phyloP scores from a whole-genome alignment of 192 early-diverging fungal genomes.

The Umbelopsis sp. region DNA sequence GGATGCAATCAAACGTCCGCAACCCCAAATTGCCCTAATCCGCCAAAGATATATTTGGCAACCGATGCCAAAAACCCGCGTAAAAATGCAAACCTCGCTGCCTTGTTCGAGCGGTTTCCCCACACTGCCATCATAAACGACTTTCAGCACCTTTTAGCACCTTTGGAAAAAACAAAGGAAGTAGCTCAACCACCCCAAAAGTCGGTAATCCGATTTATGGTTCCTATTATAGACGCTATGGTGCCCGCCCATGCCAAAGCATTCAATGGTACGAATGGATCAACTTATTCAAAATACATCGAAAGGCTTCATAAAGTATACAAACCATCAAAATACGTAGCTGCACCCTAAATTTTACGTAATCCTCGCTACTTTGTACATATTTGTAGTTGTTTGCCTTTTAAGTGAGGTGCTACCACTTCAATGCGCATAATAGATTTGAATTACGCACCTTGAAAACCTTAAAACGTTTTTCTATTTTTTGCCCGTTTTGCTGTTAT shows the following conservation, averaged over 20 bases:
- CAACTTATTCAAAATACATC: constrained; percentile 42
- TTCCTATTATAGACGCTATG: constrained; percentile 42
- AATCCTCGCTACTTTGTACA: background rate
- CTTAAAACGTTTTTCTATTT: background rate
- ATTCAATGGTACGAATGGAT: constrained; percentile 31
- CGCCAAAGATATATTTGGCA: constrained; percentile 45
- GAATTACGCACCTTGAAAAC: background rate
- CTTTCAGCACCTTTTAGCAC: constrained; percentile 30
- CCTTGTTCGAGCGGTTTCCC: constrained; percentile 46
- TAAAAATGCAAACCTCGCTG: constrained; percentile 26
- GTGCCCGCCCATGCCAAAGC: constrained; percentile 31
- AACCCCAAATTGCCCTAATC: background rate
- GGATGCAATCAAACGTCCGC: background rate
- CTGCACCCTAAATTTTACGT: background rate
- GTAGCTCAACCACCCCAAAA: constrained; percentile 31
- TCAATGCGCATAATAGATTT: background rate
- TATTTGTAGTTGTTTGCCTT: background rate
- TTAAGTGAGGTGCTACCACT: no score
- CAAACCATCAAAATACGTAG: background rate
- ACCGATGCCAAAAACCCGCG: constrained; percentile 52
- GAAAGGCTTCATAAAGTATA: constrained; percentile 29
- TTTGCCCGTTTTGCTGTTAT: no score
- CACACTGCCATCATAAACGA: constrained; percentile 51
- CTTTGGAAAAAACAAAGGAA: constrained; percentile 24
- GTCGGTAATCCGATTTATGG: constrained; percentile 22